Evolutionary conservation across 192 early-diverging fungal species (phyloP).

Genomic region (Gigaspora rosea): DNA sequence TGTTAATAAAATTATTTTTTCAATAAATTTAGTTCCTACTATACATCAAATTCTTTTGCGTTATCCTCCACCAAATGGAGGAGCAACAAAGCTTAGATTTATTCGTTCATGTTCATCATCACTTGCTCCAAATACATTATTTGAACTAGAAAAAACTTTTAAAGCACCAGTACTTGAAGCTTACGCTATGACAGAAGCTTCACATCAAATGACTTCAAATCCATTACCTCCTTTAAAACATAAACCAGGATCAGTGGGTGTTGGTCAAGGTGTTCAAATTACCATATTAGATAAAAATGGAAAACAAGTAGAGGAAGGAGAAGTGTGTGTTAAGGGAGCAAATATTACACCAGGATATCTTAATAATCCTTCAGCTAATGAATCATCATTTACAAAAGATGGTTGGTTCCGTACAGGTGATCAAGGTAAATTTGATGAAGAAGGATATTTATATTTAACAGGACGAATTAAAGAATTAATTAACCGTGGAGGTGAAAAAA

Average conservation of each 20-base stretch:
- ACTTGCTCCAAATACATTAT: constrained; percentile 67
- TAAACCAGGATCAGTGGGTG: constrained; percentile 80
- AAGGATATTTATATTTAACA: constrained; percentile 77
- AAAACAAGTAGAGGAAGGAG: constrained; percentile 58
- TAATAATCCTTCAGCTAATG: constrained; percentile 70
- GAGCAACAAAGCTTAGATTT: constrained; percentile 64
- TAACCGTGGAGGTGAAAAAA: constrained; percentile 90
- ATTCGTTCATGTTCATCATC: constrained; percentile 81
- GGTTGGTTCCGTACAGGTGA: constrained; percentile 85
- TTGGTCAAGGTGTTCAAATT: constrained; percentile 75
- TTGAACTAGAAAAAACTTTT: constrained; percentile 64
- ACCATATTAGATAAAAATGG: constrained; percentile 67
- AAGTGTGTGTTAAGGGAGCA: constrained; percentile 81
- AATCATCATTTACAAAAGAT: constrained; percentile 59
- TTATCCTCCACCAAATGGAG: constrained; percentile 42
- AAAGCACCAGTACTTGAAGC: constrained; percentile 79
- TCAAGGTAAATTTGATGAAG: constrained; percentile 76
- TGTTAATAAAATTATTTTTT: not conserved
- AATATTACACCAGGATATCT: constrained; percentile 81
- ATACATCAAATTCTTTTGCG: constrained; percentile 83
- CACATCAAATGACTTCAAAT: constrained; percentile 87
- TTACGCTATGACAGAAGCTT: constrained; percentile 87
- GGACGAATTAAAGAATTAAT: constrained; percentile 91
- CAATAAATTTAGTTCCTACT: constrained; percentile 61
- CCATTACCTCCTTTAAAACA: constrained; percentile 65